Evolutionary conservation across 2,329 filamentous ascomycete species (phyloP).

Genomic region (Podosphaera xanthii): DNA sequence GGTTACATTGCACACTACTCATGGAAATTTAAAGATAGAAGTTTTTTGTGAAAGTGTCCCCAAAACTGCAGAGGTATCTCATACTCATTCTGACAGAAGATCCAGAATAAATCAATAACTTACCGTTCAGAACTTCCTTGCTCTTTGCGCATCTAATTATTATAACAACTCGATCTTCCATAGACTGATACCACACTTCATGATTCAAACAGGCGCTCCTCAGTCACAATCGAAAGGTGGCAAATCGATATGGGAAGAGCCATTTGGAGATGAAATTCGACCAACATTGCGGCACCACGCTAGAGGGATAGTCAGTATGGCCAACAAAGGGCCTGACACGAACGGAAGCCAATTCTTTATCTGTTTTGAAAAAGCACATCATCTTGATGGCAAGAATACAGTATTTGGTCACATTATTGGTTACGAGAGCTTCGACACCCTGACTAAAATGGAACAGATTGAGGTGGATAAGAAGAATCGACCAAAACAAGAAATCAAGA

Average conservation of each 20-base stretch:
- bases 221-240: conserved; percentile 41
- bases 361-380: conserved; percentile 52
- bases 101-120: no score
- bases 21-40: conserved; percentile 83
- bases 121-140: conserved; percentile 51
- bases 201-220: conserved; percentile 53
- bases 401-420: conserved; percentile 57
- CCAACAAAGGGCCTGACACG: conserved; percentile 50
- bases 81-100: background rate
- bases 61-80: conserved; percentile 58
- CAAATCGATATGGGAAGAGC: conserved; percentile 47
- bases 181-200: conserved; percentile 60
- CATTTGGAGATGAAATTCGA: conserved; percentile 64
- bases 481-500: conserved; percentile 41
- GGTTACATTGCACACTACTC: conserved; percentile 61
- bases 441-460: conserved; percentile 48
- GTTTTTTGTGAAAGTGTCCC: conserved; percentile 90
- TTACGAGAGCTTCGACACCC: conserved; percentile 37
- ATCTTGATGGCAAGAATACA: conserved; percentile 66
- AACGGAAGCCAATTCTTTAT: conserved; percentile 71
- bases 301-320: conserved; percentile 53
- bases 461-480: conserved; percentile 59
- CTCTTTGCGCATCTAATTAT: conserved; percentile 58
- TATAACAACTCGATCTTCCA: conserved; percentile 59
- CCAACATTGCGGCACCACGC: conserved; percentile 44